phyloP scores from a whole-genome alignment of 768 basidiomycete species.

The Tulasnella calospora region DNA sequence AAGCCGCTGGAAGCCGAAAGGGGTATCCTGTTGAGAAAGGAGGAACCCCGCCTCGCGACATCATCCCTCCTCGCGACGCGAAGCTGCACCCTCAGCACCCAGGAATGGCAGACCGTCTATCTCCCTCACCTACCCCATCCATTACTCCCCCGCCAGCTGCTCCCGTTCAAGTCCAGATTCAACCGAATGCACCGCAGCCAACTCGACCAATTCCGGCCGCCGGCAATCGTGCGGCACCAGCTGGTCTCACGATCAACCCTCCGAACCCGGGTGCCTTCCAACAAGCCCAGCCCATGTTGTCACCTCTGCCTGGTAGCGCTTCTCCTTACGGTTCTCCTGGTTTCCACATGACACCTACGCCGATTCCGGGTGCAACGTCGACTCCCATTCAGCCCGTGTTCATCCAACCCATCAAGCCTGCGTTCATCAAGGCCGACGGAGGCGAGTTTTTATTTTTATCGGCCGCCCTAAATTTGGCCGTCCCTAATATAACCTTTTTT shows the following conservation, averaged over 20 bases:
- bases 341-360: slow-evolving; percentile 22
- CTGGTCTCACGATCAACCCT: not conserved
- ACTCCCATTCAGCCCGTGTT: slow-evolving; percentile 23
- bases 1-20: not conserved
- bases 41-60: not conserved
- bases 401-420: slow-evolving; percentile 21
- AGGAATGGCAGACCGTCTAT: not conserved
- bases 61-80: not conserved
- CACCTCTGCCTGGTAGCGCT: not conserved
- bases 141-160: slow-evolving; percentile 22
- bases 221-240: not conserved
- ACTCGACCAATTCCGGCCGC: slow-evolving; percentile 16
- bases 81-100: slow-evolving; percentile 19
- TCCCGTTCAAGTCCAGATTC: slow-evolving; percentile 19
- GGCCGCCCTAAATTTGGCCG: not conserved
- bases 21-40: slow-evolving; percentile 16
- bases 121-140: slow-evolving; percentile 4
- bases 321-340: not conserved
- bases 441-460: not conserved
- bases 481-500: not conserved
- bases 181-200: slow-evolving; percentile 22
- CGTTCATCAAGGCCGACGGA: slow-evolving; percentile 27
- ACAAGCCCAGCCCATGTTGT: not conserved
- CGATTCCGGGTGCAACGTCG: slow-evolving; percentile 9
- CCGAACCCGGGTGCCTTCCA: not conserved